Conservation (phyloP, 495 filamentous ascomycete species). For the Xylaria telfairii region DNA sequence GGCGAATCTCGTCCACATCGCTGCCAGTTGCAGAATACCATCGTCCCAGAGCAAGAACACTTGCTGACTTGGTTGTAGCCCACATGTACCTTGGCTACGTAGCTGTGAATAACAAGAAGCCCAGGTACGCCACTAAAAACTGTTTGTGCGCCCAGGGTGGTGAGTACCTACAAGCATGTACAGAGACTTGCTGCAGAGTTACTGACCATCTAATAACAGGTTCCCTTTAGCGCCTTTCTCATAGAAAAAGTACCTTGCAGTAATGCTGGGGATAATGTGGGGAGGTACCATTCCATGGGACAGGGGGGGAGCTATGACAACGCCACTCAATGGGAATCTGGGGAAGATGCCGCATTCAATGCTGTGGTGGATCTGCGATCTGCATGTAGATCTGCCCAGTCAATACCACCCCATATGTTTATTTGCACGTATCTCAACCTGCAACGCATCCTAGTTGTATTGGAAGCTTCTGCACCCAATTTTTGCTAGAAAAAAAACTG, state of each 20-base stretch:
- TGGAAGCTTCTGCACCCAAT: background rate
- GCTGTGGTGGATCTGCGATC: background rate
- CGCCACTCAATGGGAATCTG: background rate
- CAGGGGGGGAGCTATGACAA: background rate
- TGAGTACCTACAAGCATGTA: background rate
- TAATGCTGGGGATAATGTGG: background rate
- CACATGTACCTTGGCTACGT: background rate
- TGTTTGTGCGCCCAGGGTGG: background rate
- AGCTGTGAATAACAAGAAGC: background rate
- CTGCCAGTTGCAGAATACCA: background rate
- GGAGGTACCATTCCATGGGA: background rate
- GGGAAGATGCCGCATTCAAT: background rate
- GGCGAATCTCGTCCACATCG: background rate
- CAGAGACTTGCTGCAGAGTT: background rate
- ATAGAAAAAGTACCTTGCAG: background rate
- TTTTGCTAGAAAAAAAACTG: background rate
- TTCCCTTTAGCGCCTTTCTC: background rate
- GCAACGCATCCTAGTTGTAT: background rate
- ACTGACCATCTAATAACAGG: background rate
- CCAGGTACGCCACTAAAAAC: too few species aligned
- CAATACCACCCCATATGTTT: background rate
- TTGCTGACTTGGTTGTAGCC: background rate
- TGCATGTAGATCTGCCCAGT: too few species aligned
- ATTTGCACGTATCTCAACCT: background rate
- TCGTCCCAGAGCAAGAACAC: background rate